Percentiles rank a stretch among this genome's conserved stretches.
These are phyloP conservation scores for Halophytophthora polymorphica DNA, from an alignment of 352 stramenopile species.

Conservation along the genomic window DNA sequence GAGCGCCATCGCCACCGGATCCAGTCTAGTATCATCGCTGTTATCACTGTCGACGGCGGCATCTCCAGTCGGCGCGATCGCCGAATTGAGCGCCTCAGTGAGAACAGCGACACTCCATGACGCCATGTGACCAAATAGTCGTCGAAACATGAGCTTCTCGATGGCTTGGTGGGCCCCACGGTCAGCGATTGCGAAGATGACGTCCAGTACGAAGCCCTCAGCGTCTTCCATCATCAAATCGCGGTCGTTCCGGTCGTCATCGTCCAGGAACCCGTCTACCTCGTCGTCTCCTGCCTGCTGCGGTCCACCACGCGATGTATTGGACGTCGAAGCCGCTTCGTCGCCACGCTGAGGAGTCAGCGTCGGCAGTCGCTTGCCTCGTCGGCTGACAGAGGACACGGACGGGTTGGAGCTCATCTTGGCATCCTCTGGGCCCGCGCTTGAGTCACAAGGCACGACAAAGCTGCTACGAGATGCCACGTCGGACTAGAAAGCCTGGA, in stretches of 20 bases:
- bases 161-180: constrained; percentile 18
- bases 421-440: constrained; percentile 4
- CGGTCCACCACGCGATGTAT: neutral
- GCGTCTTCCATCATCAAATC: constrained; percentile 19
- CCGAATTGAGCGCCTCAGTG: constrained; percentile 18
- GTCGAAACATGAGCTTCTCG: constrained; percentile 19
- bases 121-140: constrained; percentile 28
- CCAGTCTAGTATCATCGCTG: constrained; percentile 5
- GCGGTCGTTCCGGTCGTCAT: neutral
- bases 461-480: neutral
- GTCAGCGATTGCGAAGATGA: constrained; percentile 23
- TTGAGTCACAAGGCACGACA: neutral
- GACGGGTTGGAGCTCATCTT: constrained; percentile 18
- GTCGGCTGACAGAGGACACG: constrained; percentile 4
- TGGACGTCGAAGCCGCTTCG: neutral
- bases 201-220: constrained; percentile 22
- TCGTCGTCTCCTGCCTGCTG: neutral
- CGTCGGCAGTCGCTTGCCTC: neutral
- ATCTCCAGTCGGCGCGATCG: constrained; percentile 21
- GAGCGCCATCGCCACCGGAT: constrained; percentile 7
- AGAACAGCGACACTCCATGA: constrained; percentile 14
- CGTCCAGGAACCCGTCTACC: neutral
- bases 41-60: constrained; percentile 10
- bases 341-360: neutral
- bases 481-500: neutral